A percentile compares a stretch with the other conserved stretches of the same genome.
Conservation (phyloP, 2,329 filamentous ascomycete species). For the Colletotrichum sp. region DNA sequence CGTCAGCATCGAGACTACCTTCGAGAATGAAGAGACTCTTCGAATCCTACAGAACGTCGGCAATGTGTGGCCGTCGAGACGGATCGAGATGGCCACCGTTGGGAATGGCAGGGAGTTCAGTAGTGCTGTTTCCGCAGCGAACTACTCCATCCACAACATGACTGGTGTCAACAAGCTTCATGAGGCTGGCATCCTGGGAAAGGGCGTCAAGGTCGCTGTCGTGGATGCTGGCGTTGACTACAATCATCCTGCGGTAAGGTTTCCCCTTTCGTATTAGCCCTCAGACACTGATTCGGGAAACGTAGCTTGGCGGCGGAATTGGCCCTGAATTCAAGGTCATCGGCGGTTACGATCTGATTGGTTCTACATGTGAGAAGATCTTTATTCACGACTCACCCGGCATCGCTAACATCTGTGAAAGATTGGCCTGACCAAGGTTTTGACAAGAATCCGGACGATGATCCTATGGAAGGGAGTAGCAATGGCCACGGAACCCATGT, state of each 20-base stretch:
- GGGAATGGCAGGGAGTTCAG: neutral
- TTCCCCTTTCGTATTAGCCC: neutral
- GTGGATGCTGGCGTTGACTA: slow-evolving; percentile 46
- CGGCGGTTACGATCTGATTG: slow-evolving; percentile 21
- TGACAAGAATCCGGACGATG: slow-evolving; percentile 34
- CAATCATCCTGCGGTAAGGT: slow-evolving; percentile 37
- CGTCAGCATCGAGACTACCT: slow-evolving; percentile 6
- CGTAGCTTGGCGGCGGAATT: slow-evolving; percentile 17
- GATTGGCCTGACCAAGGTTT: neutral
- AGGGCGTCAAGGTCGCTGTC: slow-evolving; percentile 40
- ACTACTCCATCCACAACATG: slow-evolving; percentile 40
- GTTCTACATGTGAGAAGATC: neutral
- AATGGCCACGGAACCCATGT: slow-evolving; percentile 42
- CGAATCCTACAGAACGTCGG: neutral
- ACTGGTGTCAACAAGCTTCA: slow-evolving; percentile 44
- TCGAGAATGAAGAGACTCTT: neutral
- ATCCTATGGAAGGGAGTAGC: slow-evolving; percentile 33
- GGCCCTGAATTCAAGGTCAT: slow-evolving; percentile 17
- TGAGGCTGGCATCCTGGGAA: slow-evolving; percentile 37
- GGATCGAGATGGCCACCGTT: neutral
- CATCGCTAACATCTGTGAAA: neutral
- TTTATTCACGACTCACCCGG: neutral
- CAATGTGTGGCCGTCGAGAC: slow-evolving; percentile 18
- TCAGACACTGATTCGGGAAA: neutral
- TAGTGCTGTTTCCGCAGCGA: neutral